phyloP scores from a whole-genome alignment of 192 early-diverging fungal genomes.

The Podila clonocystis region DNA sequence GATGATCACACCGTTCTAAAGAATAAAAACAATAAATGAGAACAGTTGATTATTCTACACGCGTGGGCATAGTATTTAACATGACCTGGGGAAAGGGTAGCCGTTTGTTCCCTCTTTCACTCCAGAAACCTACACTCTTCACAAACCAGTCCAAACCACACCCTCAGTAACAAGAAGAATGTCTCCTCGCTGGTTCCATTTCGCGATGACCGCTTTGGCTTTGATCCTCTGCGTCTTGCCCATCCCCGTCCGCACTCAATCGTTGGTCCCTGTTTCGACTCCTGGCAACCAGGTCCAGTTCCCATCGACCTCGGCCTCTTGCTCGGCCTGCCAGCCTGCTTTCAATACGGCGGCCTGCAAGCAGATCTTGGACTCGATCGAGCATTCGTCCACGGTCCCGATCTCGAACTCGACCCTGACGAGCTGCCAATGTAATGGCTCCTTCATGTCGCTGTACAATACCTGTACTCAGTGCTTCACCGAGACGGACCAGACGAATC shows the following conservation, averaged over 20 bases:
- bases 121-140: no score
- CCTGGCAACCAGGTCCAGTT: conserved; percentile 19
- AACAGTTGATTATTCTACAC: no score
- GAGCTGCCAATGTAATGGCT: conserved; percentile 30
- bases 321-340: conserved; percentile 31
- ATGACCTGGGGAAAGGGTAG: no score
- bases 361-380: conserved; percentile 30
- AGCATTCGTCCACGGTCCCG: not conserved
- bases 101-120: no score
- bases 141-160: no score
- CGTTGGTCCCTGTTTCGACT: not conserved
- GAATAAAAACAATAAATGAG: no score
- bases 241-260: conserved; percentile 26
- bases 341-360: conserved; percentile 24
- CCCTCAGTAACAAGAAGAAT: no score
- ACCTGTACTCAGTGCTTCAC: conserved; percentile 36
- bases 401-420: conserved; percentile 37
- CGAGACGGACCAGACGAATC: conserved; percentile 28
- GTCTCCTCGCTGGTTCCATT: no score
- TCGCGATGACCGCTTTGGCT: no score
- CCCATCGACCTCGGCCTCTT: conserved; percentile 7
- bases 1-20: no score
- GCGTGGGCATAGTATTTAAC: no score
- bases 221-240: conserved; percentile 2
- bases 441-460: conserved; percentile 26